Percentiles rank a stretch among this genome's conserved stretches.
These are phyloP conservation scores for Phytopythium ostracodes DNA, from an alignment of 352 stramenopile species.

Conservation along the genomic window DNA sequence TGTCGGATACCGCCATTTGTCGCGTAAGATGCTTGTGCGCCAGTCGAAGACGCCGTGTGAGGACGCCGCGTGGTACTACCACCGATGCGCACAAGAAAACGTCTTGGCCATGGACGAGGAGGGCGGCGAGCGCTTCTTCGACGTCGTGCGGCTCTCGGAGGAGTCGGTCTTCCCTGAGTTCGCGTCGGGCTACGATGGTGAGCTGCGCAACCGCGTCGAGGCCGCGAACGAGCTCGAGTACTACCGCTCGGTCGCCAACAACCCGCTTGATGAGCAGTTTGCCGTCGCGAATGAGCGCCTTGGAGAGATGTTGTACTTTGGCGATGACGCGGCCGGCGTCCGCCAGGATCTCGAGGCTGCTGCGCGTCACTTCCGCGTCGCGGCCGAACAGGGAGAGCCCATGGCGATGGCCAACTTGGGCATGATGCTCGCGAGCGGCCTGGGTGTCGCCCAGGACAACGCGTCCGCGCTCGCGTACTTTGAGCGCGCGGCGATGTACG, in stretches of 20 bases:
- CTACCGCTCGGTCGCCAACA: conserved; percentile 51
- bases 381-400: conserved; percentile 58
- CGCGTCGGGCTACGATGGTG: conserved; percentile 7
- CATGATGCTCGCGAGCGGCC: conserved; percentile 66
- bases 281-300: conserved; percentile 55
- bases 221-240: conserved; percentile 57
- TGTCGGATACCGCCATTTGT: conserved; percentile 49
- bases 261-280: conserved; percentile 58
- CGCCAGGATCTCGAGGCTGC: conserved; percentile 41
- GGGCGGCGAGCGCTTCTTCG: conserved; percentile 33
- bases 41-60: conserved; percentile 19
- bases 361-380: conserved; percentile 56
- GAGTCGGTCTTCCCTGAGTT: conserved; percentile 15
- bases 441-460: conserved; percentile 56
- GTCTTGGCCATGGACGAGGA: conserved; percentile 45
- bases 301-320: conserved; percentile 71
- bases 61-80: conserved; percentile 40
- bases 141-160: conserved; percentile 49
- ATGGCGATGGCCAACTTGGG: conserved; percentile 66
- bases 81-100: conserved; percentile 54
- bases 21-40: conserved; percentile 19
- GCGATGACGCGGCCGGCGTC: conserved; percentile 54
- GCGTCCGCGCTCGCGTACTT: conserved; percentile 61
- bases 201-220: conserved; percentile 30
- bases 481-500: conserved; percentile 41